Conservation (phyloP, 164 flowering plant species). For the Vitis cinerea region DNA sequence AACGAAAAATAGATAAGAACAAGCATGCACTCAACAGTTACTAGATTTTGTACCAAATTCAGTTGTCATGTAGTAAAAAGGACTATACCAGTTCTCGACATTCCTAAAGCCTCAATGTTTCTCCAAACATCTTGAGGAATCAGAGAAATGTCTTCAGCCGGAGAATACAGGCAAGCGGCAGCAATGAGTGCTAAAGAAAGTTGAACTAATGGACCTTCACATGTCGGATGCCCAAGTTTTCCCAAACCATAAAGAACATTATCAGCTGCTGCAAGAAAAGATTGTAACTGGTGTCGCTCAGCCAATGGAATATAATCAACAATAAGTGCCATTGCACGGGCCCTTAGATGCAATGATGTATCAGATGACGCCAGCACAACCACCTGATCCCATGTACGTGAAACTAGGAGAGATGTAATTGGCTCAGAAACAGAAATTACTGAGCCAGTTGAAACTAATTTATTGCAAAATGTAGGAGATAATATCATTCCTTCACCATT, state of each 20-base stretch:
- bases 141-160: constrained; percentile 68
- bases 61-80: not conserved
- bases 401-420: constrained; percentile 49
- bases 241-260: constrained; percentile 53
- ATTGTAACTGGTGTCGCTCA: constrained; percentile 51
- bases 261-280: constrained; percentile 70
- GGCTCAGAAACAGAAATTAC: constrained; percentile 37
- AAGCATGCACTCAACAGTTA: not conserved
- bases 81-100: constrained; percentile 55
- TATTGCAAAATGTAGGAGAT: constrained; percentile 14
- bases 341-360: constrained; percentile 51
- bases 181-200: constrained; percentile 78
- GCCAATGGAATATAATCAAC: constrained; percentile 61
- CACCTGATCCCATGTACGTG: constrained; percentile 78
- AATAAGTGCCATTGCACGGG: constrained; percentile 64
- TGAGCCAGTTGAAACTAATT: constrained; percentile 25
- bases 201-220: constrained; percentile 54
- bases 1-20: not conserved
- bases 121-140: constrained; percentile 80
- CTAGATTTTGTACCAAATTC: not conserved
- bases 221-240: constrained; percentile 37
- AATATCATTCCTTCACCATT: constrained; percentile 25
- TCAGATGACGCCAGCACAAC: constrained; percentile 65
- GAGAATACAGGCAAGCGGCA: constrained; percentile 65
- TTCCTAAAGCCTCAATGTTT: constrained; percentile 57